phyloP scores from a whole-genome alignment of 225 moss, liverwort and hornwort species.

The Pseudisothecium myosuroides region DNA sequence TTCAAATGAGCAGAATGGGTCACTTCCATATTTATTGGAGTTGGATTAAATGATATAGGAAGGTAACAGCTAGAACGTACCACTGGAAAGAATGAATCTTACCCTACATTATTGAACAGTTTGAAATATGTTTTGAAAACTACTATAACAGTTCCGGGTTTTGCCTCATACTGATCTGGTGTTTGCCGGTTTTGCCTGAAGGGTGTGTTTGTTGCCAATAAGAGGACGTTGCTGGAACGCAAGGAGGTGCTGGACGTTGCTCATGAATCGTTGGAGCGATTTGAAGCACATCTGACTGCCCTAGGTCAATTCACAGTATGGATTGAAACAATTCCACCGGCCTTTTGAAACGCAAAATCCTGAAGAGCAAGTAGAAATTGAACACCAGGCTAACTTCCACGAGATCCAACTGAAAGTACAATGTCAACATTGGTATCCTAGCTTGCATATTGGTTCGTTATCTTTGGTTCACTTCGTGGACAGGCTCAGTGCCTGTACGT shows the following conservation, averaged over 20 bases:
- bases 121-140: not conserved
- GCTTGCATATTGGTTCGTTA: not conserved
- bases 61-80: not conserved
- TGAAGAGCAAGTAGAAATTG: not conserved
- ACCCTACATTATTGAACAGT: not conserved
- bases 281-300: constrained; percentile 88
- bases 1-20: not conserved
- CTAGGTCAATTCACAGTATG: constrained; percentile 69
- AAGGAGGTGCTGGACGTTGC: constrained; percentile 67
- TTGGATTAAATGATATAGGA: not conserved
- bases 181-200: not conserved
- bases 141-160: not conserved
- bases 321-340: not conserved
- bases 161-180: not conserved
- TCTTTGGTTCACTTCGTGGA: not conserved
- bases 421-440: not conserved
- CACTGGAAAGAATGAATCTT: not conserved
- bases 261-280: constrained; percentile 85
- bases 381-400: not conserved
- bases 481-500: not conserved
- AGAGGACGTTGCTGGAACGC: constrained; percentile 55
- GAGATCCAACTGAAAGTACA: not conserved
- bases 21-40: not conserved
- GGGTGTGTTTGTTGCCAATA: constrained; percentile 90
- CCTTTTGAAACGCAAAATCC: not conserved